Percentiles rank a stretch among this genome's conserved stretches.
phyloP scores from a whole-genome alignment of 2,329 filamentous ascomycete species.

The Pseudocercospora ulei region DNA sequence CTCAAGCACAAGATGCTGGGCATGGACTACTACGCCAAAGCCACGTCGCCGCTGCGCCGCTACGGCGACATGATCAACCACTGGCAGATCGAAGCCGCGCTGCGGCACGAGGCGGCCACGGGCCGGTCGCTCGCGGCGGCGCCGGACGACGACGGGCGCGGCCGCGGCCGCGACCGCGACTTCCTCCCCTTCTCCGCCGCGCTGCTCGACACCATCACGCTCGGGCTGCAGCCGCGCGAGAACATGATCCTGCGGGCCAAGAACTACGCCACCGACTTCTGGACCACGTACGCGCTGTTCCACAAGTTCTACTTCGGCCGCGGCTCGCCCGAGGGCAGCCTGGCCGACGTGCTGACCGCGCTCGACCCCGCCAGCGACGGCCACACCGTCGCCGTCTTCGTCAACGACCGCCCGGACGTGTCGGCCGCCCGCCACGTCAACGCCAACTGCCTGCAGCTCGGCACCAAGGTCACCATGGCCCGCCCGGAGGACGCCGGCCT shows the following conservation, averaged over 20 bases:
- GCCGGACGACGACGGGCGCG: too few species aligned
- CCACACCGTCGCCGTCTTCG: background rate
- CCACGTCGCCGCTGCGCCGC: conserved; percentile 52
- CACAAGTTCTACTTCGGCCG: conserved; percentile 50
- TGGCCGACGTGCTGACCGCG: background rate
- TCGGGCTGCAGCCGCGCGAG: conserved; percentile 40
- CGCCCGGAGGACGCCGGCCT: too few species aligned
- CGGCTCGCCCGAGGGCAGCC: conserved; percentile 10
- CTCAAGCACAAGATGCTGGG: conserved; percentile 46
- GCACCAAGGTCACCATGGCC: too few species aligned
- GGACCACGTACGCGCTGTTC: conserved; percentile 48
- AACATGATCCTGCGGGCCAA: conserved; percentile 38
- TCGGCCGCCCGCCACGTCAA: too few species aligned
- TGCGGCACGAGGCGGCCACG: conserved; percentile 47
- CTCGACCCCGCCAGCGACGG: conserved; percentile 7
- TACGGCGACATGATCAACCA: conserved; percentile 53
- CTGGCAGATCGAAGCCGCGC: conserved; percentile 55
- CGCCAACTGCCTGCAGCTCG: too few species aligned
- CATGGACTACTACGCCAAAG: conserved; percentile 47
- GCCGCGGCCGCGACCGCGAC: conserved; percentile 25
- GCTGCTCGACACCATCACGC: conserved; percentile 44
- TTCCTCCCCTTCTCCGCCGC: conserved; percentile 44
- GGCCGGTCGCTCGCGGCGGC: conserved; percentile 33
- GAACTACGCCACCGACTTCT: conserved; percentile 37
- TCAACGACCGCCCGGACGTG: background rate